phyloP scores from a whole-genome alignment of 2,329 filamentous ascomycete species.

The Xylariaceae sp. region DNA sequence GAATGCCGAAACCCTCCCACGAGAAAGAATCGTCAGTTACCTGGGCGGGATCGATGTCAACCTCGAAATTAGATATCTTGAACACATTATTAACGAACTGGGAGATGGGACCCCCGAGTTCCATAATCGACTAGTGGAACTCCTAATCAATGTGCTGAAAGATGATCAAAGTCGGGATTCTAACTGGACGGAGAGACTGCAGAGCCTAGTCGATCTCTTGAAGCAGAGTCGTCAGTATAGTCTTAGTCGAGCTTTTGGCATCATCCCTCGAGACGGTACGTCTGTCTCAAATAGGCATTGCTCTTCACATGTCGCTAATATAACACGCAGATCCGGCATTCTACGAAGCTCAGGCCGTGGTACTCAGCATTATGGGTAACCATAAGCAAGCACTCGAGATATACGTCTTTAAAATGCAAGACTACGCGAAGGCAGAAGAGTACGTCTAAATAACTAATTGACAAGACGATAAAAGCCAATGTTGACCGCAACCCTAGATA shows the following conservation, averaged over 20 bases:
- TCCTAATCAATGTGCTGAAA: conserved; percentile 59
- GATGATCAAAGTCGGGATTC: conserved; percentile 49
- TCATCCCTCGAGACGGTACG: conserved; percentile 79
- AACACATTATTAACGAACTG: conserved; percentile 88
- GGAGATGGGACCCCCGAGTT: conserved; percentile 84
- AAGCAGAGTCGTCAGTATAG: conserved; percentile 81
- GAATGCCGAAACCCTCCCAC: conserved; percentile 88
- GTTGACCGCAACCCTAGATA: conserved; percentile 59
- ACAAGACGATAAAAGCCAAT: neutral
- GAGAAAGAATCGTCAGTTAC: conserved; percentile 76
- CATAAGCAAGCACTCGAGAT: conserved; percentile 97
- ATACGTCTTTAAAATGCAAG: conserved; percentile 91
- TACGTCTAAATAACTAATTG: conserved; percentile 51
- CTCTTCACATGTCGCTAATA: conserved; percentile 23
- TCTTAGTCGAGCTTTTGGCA: conserved; percentile 74
- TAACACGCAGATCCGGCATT: conserved; percentile 72
- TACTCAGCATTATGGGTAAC: conserved; percentile 92
- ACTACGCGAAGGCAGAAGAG: conserved; percentile 92
- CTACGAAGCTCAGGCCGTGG: conserved; percentile 86
- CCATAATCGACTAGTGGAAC: conserved; percentile 80
- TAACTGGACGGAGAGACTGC: conserved; percentile 64
- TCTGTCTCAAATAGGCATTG: neutral
- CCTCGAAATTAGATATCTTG: conserved; percentile 82
- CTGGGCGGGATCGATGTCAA: conserved; percentile 70
- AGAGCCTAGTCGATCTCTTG: conserved; percentile 76